phyloP scores from a whole-genome alignment of 768 basidiomycete species.

The Boletus eberwhitei region DNA sequence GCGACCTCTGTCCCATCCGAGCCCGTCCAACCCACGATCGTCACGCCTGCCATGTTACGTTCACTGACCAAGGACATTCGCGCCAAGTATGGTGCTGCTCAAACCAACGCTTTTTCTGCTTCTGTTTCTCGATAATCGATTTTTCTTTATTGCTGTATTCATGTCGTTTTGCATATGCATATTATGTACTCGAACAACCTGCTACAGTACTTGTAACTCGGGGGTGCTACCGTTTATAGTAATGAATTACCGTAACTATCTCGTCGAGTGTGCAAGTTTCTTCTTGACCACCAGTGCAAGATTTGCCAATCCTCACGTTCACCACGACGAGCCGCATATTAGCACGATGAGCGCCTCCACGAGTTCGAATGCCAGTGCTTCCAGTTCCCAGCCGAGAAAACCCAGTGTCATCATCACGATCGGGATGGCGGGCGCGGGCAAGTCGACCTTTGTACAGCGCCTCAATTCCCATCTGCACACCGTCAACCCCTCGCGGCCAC shows the following conservation, averaged over 20 bases:
- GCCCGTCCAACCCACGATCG: constrained; percentile 31
- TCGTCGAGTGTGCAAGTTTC: background rate
- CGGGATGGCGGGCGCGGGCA: constrained; percentile 96
- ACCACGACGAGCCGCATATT: background rate
- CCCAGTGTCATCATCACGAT: constrained; percentile 87
- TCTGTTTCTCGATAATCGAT: constrained; percentile 6
- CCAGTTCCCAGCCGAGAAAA: constrained; percentile 36
- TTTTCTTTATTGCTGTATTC: background rate
- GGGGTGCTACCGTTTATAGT: constrained; percentile 14
- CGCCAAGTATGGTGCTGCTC: constrained; percentile 27
- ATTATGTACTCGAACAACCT: constrained; percentile 4
- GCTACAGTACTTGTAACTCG: background rate
- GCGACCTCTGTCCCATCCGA: constrained; percentile 41
- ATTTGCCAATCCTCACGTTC: background rate
- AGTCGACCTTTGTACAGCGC: constrained; percentile 95
- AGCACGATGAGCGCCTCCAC: constrained; percentile 22
- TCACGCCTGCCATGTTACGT: constrained; percentile 66
- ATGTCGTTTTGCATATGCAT: background rate
- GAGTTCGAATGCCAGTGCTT: background rate
- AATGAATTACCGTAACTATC: constrained; percentile 3
- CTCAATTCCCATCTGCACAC: constrained; percentile 91
- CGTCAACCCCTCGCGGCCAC: constrained; percentile 57
- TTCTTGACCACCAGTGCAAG: constrained; percentile 9
- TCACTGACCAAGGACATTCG: constrained; percentile 31
- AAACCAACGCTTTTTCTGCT: background rate